phyloP scores from a whole-genome alignment of 495 filamentous ascomycete genomes.

The Daldinia vernicosa region DNA sequence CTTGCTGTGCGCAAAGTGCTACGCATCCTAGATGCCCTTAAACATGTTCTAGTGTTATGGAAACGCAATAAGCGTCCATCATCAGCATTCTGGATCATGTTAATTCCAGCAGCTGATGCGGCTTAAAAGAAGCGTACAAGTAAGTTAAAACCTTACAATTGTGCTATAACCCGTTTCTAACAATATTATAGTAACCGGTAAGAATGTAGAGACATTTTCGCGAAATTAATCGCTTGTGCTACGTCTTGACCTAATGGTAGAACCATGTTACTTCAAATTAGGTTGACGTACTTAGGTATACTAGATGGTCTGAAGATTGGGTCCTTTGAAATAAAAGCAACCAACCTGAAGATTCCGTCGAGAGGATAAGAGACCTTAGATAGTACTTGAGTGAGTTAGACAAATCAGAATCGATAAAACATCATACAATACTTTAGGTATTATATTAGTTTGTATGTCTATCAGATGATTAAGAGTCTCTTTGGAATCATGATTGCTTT shows the following conservation, averaged over 20 bases:
- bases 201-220: not conserved
- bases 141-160: not conserved
- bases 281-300: not conserved
- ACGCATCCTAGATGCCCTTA: not conserved
- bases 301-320: not conserved
- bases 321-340: not conserved
- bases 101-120: not conserved
- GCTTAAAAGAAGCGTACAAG: not conserved
- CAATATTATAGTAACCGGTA: not conserved
- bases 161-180: not conserved
- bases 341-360: not conserved
- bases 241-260: not conserved
- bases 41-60: not conserved
- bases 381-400: not conserved
- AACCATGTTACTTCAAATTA: not conserved
- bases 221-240: not conserved
- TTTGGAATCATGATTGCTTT: not conserved
- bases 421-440: not conserved
- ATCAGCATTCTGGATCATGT: not conserved
- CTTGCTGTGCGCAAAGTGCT: conserved; percentile 2
- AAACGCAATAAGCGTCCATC: not conserved
- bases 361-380: not conserved
- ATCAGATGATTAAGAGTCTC: not conserved
- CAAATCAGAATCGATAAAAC: not conserved
- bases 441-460: not conserved